phyloP scores from a whole-genome alignment of 768 basidiomycete species.

The Cystofilobasidium ferigula region DNA sequence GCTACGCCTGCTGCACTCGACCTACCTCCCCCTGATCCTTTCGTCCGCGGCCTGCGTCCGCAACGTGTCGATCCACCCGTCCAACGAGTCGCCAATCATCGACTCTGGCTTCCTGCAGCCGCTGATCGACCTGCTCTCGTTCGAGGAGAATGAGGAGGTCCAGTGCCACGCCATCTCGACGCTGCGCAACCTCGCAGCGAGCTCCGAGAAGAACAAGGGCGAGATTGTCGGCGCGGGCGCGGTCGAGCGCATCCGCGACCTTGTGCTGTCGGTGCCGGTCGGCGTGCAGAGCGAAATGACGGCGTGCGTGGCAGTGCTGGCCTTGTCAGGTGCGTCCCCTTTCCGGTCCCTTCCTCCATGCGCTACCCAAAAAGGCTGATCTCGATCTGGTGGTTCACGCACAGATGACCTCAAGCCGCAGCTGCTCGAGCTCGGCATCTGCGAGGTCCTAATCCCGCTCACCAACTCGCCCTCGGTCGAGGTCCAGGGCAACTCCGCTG shows the following conservation, averaged over 20 bases:
- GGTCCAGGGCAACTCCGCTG: constrained; percentile 96
- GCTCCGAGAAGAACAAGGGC: constrained; percentile 94
- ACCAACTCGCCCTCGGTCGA: constrained; percentile 94
- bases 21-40: constrained; percentile 92
- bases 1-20: constrained; percentile 85
- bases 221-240: constrained; percentile 97
- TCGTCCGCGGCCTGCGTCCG: constrained; percentile 97
- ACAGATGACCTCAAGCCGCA: constrained; percentile 93
- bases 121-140: constrained; percentile 85
- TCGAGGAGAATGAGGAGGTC: constrained; percentile 99
- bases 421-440: constrained; percentile 93
- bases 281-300: constrained; percentile 99
- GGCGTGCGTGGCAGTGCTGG: constrained; percentile 91
- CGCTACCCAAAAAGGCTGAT: no score
- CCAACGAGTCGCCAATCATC: constrained; percentile 98
- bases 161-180: constrained; percentile 99
- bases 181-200: constrained; percentile 87
- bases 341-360: not conserved
- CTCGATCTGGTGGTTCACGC: not conserved
- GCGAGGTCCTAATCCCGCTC: constrained; percentile 89
- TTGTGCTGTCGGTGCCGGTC: constrained; percentile 87
- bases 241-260: constrained; percentile 88
- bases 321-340: constrained; percentile 65
- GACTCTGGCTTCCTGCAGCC: constrained; percentile 95
- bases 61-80: constrained; percentile 96